Evolutionary conservation across 1,284 basidiomycete genomes (phyloP).

Genomic region (Papiliotrema terrestris): DNA sequence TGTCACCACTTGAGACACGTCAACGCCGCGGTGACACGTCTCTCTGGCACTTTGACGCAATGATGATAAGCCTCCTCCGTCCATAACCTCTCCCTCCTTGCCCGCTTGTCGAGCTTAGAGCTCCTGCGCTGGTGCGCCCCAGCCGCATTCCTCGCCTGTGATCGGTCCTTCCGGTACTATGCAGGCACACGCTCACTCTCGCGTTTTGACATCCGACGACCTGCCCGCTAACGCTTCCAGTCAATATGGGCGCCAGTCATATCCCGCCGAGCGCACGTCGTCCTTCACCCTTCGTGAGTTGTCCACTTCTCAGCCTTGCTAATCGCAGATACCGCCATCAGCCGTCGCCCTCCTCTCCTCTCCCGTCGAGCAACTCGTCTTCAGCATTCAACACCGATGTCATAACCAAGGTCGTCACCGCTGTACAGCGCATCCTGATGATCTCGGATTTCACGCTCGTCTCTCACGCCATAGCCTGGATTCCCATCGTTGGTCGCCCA

Average conservation of each 20-base stretch:
- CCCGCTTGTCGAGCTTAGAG: too few species aligned
- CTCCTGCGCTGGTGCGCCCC: too few species aligned
- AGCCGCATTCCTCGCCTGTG: too few species aligned
- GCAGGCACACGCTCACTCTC: too few species aligned
- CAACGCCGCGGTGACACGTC: too few species aligned
- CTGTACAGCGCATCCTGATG: constrained; percentile 38
- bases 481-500: constrained; percentile 39
- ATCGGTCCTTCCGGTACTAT: too few species aligned
- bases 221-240: neutral
- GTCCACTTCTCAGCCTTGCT: neutral
- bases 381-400: constrained; percentile 6
- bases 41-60: neutral
- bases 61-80: neutral
- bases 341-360: constrained; percentile 19
- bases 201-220: neutral
- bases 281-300: constrained; percentile 41
- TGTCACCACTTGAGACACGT: neutral
- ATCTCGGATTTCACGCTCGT: constrained; percentile 48
- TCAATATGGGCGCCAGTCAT: constrained; percentile 40
- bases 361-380: constrained; percentile 6
- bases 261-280: constrained; percentile 38
- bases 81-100: too few species aligned
- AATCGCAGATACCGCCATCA: constrained; percentile 37
- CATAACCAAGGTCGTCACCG: constrained; percentile 23
- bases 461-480: constrained; percentile 33